Percentiles rank a stretch among this genome's conserved stretches.
These are phyloP conservation scores for Diplodia corticola DNA, from an alignment of 2,329 filamentous ascomycete genomes.

Conservation along the genomic window DNA sequence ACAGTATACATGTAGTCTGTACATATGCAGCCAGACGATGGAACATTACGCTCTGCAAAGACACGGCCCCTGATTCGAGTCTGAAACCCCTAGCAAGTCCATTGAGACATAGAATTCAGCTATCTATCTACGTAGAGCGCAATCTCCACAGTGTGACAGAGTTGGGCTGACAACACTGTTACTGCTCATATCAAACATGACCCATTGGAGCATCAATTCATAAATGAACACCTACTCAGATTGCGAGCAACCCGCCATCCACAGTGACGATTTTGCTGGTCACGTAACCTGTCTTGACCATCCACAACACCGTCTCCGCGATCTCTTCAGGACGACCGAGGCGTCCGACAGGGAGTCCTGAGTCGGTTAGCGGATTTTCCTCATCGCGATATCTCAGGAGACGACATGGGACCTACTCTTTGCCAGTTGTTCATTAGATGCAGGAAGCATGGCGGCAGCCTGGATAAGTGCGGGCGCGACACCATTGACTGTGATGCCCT, in stretches of 20 bases:
- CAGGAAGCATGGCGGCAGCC: constrained; percentile 48
- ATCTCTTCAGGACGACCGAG: constrained; percentile 49
- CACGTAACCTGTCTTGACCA: constrained; percentile 49
- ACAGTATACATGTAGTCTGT: too few species aligned
- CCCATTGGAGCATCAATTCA: neutral
- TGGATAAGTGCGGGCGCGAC: constrained; percentile 51
- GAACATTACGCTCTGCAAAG: too few species aligned
- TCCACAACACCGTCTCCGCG: constrained; percentile 50
- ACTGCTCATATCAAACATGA: neutral
- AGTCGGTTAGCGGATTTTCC: neutral
- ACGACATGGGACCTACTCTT: constrained; percentile 32
- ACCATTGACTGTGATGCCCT: constrained; percentile 51
- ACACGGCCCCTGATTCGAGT: too few species aligned
- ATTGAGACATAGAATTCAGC: too few species aligned
- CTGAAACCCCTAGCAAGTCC: too few species aligned
- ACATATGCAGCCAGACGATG: too few species aligned
- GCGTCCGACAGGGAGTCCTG: constrained; percentile 47
- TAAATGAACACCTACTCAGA: constrained; percentile 18
- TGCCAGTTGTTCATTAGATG: constrained; percentile 36
- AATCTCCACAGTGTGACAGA: too few species aligned
- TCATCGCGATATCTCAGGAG: neutral
- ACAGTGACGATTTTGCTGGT: constrained; percentile 45
- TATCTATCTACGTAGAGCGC: too few species aligned
- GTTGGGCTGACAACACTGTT: neutral
- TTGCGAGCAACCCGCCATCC: constrained; percentile 31